These are phyloP conservation scores for Maudiozyma bulderi DNA, from an alignment of 805 yeast species.

Conservation along the genomic window DNA sequence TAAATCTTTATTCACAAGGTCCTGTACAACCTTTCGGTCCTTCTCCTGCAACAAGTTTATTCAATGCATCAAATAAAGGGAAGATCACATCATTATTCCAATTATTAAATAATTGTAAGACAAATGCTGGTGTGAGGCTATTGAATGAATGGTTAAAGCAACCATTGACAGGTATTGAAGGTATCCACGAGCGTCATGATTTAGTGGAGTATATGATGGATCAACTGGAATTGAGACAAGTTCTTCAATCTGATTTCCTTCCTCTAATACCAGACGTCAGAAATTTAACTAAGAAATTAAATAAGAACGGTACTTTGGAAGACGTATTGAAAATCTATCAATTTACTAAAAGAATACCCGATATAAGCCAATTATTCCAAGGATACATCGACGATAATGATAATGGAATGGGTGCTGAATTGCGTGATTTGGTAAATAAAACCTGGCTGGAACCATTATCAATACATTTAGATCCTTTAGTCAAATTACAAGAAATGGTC, in stretches of 20 bases:
- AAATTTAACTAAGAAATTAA: conserved; percentile 61
- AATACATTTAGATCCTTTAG: conserved; percentile 41
- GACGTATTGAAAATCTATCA: conserved; percentile 88
- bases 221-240: conserved; percentile 56
- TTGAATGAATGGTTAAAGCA: conserved; percentile 94
- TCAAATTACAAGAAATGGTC: conserved; percentile 71
- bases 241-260: conserved; percentile 57
- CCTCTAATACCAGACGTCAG: conserved; percentile 75
- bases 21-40: conserved; percentile 14
- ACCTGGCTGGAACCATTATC: conserved; percentile 54
- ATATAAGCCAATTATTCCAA: conserved; percentile 44
- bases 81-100: conserved; percentile 64
- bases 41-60: conserved; percentile 3
- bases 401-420: conserved; percentile 6
- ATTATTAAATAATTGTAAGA: conserved; percentile 77
- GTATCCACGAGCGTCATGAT: conserved; percentile 58
- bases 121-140: conserved; percentile 79
- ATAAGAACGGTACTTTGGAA: conserved; percentile 55
- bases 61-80: conserved; percentile 13
- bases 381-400: conserved; percentile 31
- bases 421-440: conserved; percentile 33
- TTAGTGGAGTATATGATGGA: conserved; percentile 69
- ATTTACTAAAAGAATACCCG: conserved; percentile 62
- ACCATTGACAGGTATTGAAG: conserved; percentile 61
- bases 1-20: conserved; percentile 68